These are phyloP conservation scores for Yamadazyma triangularis DNA, from an alignment of 1,139 yeast genomes.

Conservation along the genomic window DNA sequence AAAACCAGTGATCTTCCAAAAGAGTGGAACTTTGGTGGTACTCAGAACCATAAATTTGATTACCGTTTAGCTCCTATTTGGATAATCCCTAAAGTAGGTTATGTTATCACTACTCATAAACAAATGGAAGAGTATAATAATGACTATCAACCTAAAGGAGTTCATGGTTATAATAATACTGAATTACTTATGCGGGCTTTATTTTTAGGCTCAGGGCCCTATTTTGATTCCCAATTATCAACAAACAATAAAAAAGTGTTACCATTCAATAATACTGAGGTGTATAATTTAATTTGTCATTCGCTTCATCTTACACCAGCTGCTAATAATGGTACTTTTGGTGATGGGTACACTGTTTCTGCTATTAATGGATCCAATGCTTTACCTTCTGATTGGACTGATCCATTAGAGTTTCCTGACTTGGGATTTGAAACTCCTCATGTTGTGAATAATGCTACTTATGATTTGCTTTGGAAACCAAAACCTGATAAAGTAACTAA, in stretches of 20 bases:
- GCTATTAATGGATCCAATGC: constrained; percentile 21
- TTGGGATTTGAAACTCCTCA: constrained; percentile 48
- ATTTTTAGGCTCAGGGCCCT: constrained; percentile 80
- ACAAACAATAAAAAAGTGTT: constrained; percentile 30
- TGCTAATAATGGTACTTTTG: constrained; percentile 56
- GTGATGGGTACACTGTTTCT: too few species aligned
- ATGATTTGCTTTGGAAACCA: constrained; percentile 43
- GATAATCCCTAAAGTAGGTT: constrained; percentile 81
- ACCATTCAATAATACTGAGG: constrained; percentile 71
- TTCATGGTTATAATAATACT: constrained; percentile 78
- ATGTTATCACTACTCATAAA: constrained; percentile 62
- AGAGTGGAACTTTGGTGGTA: constrained; percentile 66
- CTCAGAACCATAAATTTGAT: constrained; percentile 35
- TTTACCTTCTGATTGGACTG: constrained; percentile 53
- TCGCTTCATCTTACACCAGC: constrained; percentile 55
- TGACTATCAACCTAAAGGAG: constrained; percentile 65
- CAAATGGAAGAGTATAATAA: constrained; percentile 47
- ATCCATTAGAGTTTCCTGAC: constrained; percentile 51
- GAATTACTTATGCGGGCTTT: constrained; percentile 79
- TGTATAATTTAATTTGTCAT: constrained; percentile 73
- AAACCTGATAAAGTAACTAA: too few species aligned
- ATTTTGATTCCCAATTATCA: constrained; percentile 38
- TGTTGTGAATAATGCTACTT: constrained; percentile 46
- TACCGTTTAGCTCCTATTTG: constrained; percentile 79
- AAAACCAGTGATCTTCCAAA: constrained; percentile 56